These are phyloP conservation scores for Hortaea werneckii DNA, from an alignment of 2,329 filamentous ascomycete genomes.

Conservation along the genomic window DNA sequence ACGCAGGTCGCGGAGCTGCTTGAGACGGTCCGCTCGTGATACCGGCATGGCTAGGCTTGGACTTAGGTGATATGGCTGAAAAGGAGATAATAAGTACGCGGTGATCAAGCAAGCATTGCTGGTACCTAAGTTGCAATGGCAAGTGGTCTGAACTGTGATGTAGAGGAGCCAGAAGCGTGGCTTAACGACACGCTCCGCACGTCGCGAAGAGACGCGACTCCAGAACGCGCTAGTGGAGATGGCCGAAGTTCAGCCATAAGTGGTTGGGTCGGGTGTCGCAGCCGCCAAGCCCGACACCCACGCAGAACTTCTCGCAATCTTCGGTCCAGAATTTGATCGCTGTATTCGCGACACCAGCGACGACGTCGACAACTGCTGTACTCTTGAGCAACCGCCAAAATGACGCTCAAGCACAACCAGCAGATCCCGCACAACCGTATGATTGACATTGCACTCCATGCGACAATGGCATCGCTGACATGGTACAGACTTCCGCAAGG, in stretches of 20 bases:
- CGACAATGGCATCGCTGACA: slow-evolving; percentile 19
- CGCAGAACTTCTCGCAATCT: too few relatives aligned
- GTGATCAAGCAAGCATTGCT: neutral
- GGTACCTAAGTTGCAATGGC: neutral
- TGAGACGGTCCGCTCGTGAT: slow-evolving; percentile 35
- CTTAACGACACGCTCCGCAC: too few relatives aligned
- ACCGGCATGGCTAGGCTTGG: slow-evolving; percentile 16
- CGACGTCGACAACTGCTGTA: slow-evolving; percentile 4
- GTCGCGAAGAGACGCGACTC: too few relatives aligned
- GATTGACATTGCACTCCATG: slow-evolving; percentile 5
- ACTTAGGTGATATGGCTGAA: neutral
- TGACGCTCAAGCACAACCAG: slow-evolving; percentile 99
- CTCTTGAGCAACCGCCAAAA: slow-evolving; percentile 8
- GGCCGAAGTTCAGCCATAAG: too few relatives aligned
- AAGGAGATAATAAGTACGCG: neutral
- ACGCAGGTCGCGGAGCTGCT: slow-evolving; percentile 74
- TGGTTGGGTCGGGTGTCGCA: too few relatives aligned
- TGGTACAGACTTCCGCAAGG: slow-evolving; percentile 89
- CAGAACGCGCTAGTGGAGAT: too few relatives aligned
- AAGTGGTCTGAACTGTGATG: neutral
- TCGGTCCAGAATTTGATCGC: neutral
- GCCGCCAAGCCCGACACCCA: too few relatives aligned
- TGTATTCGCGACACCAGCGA: slow-evolving; percentile 1
- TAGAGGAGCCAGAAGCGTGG: too few relatives aligned
- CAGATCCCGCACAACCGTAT: slow-evolving; percentile 83